Evolutionary conservation across 208 protist species (phyloP).

Genomic region (Trichomonas gallinae): DNA sequence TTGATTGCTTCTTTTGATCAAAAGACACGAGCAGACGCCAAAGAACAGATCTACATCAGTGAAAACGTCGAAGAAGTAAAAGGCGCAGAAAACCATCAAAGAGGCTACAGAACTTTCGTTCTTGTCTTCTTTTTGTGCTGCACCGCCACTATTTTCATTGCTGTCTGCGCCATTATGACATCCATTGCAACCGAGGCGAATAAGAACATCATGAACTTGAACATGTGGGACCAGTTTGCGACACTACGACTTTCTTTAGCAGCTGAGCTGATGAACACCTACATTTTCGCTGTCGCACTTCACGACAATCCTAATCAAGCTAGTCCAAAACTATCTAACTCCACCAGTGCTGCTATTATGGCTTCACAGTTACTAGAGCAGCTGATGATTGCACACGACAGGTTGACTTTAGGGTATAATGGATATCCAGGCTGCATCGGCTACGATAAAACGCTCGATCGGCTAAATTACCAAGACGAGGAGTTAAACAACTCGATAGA

Average conservation of each 20-base stretch:
- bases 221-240: not conserved
- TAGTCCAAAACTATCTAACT: too few species aligned
- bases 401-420: too few species aligned
- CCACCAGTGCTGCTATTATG: too few species aligned
- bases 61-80: not conserved
- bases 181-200: not conserved
- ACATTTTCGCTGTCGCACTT: not conserved
- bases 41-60: not conserved
- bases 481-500: too few species aligned
- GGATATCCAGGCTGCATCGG: too few species aligned
- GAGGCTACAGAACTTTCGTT: not conserved
- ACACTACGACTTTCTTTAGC: not conserved
- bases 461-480: too few species aligned
- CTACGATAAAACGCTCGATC: too few species aligned
- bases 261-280: not conserved
- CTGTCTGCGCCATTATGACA: not conserved
- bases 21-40: not conserved
- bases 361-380: too few species aligned
- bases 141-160: not conserved
- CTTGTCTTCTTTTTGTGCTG: not conserved
- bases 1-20: not conserved
- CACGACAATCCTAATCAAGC: not conserved
- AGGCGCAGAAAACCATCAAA: not conserved
- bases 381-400: too few species aligned
- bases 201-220: not conserved